Base-by-base conservation (phyloP, 768 basidiomycete genomes). In the Phanerochaete carnosa region DNA sequence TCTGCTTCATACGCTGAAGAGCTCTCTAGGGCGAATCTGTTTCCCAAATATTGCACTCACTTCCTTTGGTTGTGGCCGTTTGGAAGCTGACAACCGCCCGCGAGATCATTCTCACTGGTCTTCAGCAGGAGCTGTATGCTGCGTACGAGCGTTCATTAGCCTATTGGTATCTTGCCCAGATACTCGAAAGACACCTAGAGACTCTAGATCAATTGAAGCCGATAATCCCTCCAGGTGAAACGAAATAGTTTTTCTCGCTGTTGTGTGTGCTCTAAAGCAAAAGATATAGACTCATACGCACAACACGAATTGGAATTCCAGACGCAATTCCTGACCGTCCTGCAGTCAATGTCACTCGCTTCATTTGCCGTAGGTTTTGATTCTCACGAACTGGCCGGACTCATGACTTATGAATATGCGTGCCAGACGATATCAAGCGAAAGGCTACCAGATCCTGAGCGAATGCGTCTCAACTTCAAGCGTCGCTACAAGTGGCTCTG, bases 401-500 rank as follows among this genome's bases (percentile, higher is more conserved):
- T 49, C 23, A 29, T 49, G 37, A n/a, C 30, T 52, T 4, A 52
- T 23, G 8, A 4, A 9, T 9, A 2, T 32, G 51, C 9, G 2
- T 23, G n/a, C 11, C 52, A 89, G 86, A 75, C 82, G 12, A 80
- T 81, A 2, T 70, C 83, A 56, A 78, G 79, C 19, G 68, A 78
- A 15, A 70, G 83, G 22, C 79, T 79, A 1, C 74, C 80, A 13
- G 75, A 82, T 22, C 80, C 79, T 77, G 74, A 77, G 52, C 81
- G 80, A 22, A 78, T 82, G 64, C 73, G 79, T 25, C 78, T 85
- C 45, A 87, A 85, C 65, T 86, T 87, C 66, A 69, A 78, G 39
- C 79, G 85, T 15, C 80, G 91, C 35, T 90, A 90, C 66, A 93
- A 93, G 67, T 93, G 91, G 91, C 86, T 89, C 0, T 90, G 86